Conservation (phyloP, 1,284 basidiomycete species). For the Microbotryum lychnidis-dioicae region DNA sequence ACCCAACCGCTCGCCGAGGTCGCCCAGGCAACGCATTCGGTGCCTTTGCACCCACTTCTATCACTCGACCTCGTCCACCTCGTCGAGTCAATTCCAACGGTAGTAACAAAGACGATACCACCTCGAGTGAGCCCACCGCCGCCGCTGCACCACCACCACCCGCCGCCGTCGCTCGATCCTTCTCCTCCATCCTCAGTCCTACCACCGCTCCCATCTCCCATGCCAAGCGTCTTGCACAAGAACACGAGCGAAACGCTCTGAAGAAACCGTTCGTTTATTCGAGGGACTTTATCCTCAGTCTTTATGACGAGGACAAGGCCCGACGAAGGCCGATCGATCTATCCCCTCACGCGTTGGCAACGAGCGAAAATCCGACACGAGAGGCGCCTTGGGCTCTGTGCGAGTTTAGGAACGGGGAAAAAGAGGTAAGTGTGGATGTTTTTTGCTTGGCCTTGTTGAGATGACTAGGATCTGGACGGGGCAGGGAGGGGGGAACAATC, state of each 20-base stretch:
- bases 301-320: constrained; percentile 32
- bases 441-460: too few species aligned
- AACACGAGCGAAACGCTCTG: background rate
- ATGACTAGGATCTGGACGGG: too few species aligned
- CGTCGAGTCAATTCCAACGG: background rate
- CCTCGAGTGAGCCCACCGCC: background rate
- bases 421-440: constrained; percentile 28
- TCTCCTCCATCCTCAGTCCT: constrained; percentile 27
- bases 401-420: constrained; percentile 30
- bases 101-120: background rate
- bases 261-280: constrained; percentile 29
- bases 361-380: background rate
- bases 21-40: too few species aligned
- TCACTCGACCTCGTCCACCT: background rate
- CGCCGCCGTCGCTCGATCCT: constrained; percentile 12
- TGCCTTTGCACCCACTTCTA: too few species aligned
- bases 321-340: constrained; percentile 25
- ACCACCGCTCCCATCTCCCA: background rate
- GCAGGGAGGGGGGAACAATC: too few species aligned
- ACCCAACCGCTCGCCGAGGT: too few species aligned
- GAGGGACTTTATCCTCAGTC: constrained; percentile 27
- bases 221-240: background rate
- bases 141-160: background rate
- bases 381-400: constrained; percentile 26
- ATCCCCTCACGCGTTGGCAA: constrained; percentile 24